A percentile compares a stretch with the other conserved stretches of the same genome.
These are phyloP conservation scores for Linum lewisii DNA, from an alignment of 345 rosid species.

Conservation along the genomic window DNA sequence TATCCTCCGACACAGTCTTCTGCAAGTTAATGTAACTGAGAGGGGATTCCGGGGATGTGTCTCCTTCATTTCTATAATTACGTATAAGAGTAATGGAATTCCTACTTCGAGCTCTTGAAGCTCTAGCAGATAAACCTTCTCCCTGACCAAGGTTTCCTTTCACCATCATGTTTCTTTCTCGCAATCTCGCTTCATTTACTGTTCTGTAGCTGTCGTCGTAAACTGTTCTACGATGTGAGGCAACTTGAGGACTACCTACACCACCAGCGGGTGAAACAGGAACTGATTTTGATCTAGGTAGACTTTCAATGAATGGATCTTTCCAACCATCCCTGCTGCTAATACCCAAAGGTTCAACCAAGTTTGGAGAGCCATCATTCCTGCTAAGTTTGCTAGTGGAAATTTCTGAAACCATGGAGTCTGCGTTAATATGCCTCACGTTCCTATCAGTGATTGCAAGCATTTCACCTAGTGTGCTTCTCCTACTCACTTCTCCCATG, in stretches of 20 bases:
- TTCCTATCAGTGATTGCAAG: constrained; percentile 63
- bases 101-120: constrained; percentile 27
- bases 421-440: constrained; percentile 32
- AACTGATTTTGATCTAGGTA: constrained; percentile 66
- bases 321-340: constrained; percentile 98
- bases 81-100: constrained; percentile 27
- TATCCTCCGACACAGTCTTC: constrained; percentile 20
- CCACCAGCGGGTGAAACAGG: constrained; percentile 40
- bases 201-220: constrained; percentile 33
- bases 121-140: constrained; percentile 34
- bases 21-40: constrained; percentile 22
- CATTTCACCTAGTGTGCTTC: constrained; percentile 89
- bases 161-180: constrained; percentile 38
- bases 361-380: constrained; percentile 18
- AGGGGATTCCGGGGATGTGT: constrained; percentile 35
- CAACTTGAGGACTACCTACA: constrained; percentile 34
- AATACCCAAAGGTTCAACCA: constrained; percentile 69
- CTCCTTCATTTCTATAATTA: constrained; percentile 19
- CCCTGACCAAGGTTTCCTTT: constrained; percentile 30
- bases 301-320: constrained; percentile 34
- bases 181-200: constrained; percentile 33
- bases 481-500: constrained; percentile 35
- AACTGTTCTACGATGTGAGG: constrained; percentile 29
- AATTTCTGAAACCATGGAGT: constrained; percentile 27
- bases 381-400: constrained; percentile 19